These are phyloP conservation scores for Sanguinoderma infundibulare DNA, from an alignment of 1,284 basidiomycete species.

Conservation along the genomic window DNA sequence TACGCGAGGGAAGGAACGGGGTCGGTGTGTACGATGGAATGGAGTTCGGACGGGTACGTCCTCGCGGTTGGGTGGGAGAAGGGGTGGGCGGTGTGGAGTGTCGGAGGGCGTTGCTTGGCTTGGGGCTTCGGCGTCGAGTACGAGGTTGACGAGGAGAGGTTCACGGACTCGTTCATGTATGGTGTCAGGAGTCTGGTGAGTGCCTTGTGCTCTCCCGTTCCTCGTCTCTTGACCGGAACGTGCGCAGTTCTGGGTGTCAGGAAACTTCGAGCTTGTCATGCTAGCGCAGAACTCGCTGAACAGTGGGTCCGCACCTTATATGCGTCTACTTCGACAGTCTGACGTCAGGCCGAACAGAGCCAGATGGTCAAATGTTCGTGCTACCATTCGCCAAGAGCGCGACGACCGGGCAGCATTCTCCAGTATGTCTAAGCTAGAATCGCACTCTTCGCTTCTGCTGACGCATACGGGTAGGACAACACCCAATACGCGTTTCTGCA, in stretches of 20 bases:
- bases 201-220: slow-evolving; percentile 4
- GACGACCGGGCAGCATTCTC: slow-evolving; percentile 89
- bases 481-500: slow-evolving; percentile 95
- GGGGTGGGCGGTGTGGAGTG: slow-evolving; percentile 93
- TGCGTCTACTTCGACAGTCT: background rate
- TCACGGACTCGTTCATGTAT: slow-evolving; percentile 87
- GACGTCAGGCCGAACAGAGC: slow-evolving; percentile 42
- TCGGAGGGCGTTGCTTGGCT: slow-evolving; percentile 86
- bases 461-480: slow-evolving; percentile 68
- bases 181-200: slow-evolving; percentile 71
- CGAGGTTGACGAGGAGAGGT: slow-evolving; percentile 61
- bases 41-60: slow-evolving; percentile 96
- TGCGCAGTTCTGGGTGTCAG: slow-evolving; percentile 86
- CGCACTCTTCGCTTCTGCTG: background rate
- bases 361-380: slow-evolving; percentile 77
- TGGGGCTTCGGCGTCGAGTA: slow-evolving; percentile 77
- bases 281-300: slow-evolving; percentile 55
- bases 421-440: slow-evolving; percentile 51
- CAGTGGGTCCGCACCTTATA: slow-evolving; percentile 43
- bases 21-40: slow-evolving; percentile 78
- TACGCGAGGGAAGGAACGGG: slow-evolving; percentile 66
- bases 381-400: slow-evolving; percentile 96
- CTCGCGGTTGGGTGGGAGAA: slow-evolving; percentile 94
- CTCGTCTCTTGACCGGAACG: background rate
- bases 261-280: slow-evolving; percentile 86